Evolutionary conservation across 352 stramenopile species (phyloP).

Genomic region (Lagenidium giganteum): DNA sequence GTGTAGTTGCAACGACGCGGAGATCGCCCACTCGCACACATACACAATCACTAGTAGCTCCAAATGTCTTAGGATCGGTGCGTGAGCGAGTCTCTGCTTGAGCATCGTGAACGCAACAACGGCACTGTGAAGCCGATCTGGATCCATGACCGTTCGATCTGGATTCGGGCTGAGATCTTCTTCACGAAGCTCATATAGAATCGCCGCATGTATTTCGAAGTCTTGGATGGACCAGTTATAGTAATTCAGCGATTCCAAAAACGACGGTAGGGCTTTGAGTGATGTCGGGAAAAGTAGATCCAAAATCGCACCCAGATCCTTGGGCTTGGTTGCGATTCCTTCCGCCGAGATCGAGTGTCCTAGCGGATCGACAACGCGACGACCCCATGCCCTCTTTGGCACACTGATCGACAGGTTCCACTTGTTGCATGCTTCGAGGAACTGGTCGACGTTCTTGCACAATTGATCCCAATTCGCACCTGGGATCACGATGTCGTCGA

Average conservation of each 20-base stretch:
- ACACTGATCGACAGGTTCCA: slow-evolving; percentile 19
- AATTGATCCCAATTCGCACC: slow-evolving; percentile 8
- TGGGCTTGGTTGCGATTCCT: slow-evolving; percentile 4
- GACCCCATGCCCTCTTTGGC: slow-evolving; percentile 11
- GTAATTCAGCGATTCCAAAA: slow-evolving; percentile 17
- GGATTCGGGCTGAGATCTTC: background rate
- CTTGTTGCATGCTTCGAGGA: slow-evolving; percentile 8
- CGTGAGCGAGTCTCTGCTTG: background rate
- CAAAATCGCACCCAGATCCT: background rate
- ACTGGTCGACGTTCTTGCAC: slow-evolving; percentile 1
- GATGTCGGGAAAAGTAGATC: slow-evolving; percentile 1
- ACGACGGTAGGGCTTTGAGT: slow-evolving; percentile 3
- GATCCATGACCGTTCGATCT: too few species aligned
- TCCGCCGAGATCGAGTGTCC: slow-evolving; percentile 4
- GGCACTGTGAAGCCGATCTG: too few species aligned
- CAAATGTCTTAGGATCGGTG: slow-evolving; percentile 11
- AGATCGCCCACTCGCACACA: slow-evolving; percentile 12
- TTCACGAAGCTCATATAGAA: slow-evolving; percentile 4
- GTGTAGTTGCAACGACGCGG: slow-evolving; percentile 4
- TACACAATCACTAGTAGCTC: slow-evolving; percentile 8
- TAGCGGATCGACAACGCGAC: slow-evolving; percentile 7
- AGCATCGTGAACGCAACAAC: too few species aligned
- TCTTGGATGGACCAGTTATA: slow-evolving; percentile 13
- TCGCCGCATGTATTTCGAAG: slow-evolving; percentile 12
- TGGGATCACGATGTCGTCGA: slow-evolving; percentile 19